Percentiles rank a stretch among this genome's conserved stretches.
Evolutionary conservation across 164 flowering plant species (phyloP).

Genomic region (Tetrastigma voinierianum): DNA sequence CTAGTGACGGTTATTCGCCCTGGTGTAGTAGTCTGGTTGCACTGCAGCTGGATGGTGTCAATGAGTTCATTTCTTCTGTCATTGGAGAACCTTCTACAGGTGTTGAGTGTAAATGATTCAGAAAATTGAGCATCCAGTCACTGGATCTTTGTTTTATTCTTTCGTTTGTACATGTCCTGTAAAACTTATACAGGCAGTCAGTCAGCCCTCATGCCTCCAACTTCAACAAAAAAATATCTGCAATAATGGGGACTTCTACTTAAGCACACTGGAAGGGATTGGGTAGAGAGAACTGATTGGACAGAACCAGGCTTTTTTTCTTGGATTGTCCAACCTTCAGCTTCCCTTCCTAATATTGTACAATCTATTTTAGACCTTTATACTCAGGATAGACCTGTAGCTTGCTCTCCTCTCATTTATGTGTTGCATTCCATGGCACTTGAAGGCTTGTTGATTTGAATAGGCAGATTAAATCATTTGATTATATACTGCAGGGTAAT

Average conservation of each 20-base stretch:
- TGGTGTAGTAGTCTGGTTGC: slow-evolving; percentile 42
- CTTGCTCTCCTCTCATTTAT: slow-evolving; percentile 49
- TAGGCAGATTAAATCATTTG: slow-evolving; percentile 52
- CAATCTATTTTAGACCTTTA: slow-evolving; percentile 38
- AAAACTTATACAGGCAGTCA: slow-evolving; percentile 64
- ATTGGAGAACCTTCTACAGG: slow-evolving; percentile 24
- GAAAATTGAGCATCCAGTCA: slow-evolving; percentile 15
- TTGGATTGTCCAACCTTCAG: slow-evolving; percentile 63
- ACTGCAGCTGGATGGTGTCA: slow-evolving; percentile 23
- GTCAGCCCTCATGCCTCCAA: slow-evolving; percentile 75
- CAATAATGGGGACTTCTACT: slow-evolving; percentile 41
- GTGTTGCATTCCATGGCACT: slow-evolving; percentile 62
- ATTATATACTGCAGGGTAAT: slow-evolving; percentile 45
- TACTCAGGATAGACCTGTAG: slow-evolving; percentile 25
- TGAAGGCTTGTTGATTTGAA: slow-evolving; percentile 86
- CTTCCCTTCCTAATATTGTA: slow-evolving; percentile 45
- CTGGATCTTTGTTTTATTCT: slow-evolving; percentile 65
- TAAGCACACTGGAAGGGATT: slow-evolving; percentile 56
- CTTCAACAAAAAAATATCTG: slow-evolving; percentile 52
- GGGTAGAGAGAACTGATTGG: slow-evolving; percentile 46
- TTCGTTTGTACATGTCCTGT: slow-evolving; percentile 64
- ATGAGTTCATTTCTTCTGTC: slow-evolving; percentile 37
- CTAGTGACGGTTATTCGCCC: slow-evolving; percentile 48
- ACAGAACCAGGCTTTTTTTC: slow-evolving; percentile 65
- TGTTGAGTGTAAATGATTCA: slow-evolving; percentile 11